Evolutionary conservation across 2,329 filamentous ascomycete genomes (phyloP).

Genomic region (Podosphaera fusca): DNA sequence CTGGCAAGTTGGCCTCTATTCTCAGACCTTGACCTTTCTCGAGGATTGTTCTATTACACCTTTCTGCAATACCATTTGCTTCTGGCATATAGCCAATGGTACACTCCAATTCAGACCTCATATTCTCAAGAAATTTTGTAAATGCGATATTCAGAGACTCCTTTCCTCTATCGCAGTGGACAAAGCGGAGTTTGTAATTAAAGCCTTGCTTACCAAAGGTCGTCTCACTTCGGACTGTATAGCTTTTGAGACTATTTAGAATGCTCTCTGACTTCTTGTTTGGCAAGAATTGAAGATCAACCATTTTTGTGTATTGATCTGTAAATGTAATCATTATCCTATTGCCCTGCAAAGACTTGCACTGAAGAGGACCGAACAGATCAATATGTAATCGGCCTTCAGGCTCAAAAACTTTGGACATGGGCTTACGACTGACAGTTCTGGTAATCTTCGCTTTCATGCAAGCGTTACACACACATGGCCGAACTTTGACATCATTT

Average conservation of each 20-base stretch:
- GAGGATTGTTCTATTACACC: background rate
- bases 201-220: background rate
- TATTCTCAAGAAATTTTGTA: background rate
- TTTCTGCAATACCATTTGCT: constrained; percentile 1
- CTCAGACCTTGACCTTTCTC: background rate
- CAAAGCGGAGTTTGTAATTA: background rate
- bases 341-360: background rate
- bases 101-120: background rate
- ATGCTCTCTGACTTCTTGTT: background rate
- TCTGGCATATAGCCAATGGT: background rate
- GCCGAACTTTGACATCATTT: background rate
- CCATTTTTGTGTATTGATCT: constrained; percentile 1
- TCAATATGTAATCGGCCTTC: background rate
- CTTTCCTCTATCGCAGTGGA: background rate
- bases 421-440: background rate
- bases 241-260: background rate
- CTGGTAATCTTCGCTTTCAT: background rate
- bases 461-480: background rate
- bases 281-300: background rate
- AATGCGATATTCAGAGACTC: background rate
- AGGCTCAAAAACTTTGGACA: background rate
- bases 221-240: background rate
- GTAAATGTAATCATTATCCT: background rate
- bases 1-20: background rate
- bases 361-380: background rate